Conservation (phyloP, 2,329 filamentous ascomycete genomes). For the Daldinia sp. region DNA sequence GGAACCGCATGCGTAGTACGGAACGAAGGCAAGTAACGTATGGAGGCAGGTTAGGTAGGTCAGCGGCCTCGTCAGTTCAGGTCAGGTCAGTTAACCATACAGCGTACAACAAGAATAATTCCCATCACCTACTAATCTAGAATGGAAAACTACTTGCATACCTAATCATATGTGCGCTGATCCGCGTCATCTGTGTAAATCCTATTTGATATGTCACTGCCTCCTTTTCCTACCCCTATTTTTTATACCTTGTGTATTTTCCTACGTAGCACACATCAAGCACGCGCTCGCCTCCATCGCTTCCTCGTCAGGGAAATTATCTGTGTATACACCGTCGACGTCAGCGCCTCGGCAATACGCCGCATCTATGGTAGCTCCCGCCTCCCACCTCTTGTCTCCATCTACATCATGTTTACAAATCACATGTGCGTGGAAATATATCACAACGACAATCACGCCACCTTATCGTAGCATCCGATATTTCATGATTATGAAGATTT, state of each 20-base stretch:
- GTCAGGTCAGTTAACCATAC: no score
- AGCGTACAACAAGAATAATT: not conserved
- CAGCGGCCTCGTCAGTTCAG: no score
- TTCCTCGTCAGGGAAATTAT: not conserved
- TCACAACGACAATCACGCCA: not conserved
- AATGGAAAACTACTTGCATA: not conserved
- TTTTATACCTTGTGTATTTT: no score
- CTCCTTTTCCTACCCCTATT: not conserved
- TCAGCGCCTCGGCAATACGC: not conserved
- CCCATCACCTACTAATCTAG: not conserved
- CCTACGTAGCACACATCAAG: not conserved
- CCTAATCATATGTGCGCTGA: not conserved
- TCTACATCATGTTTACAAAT: not conserved
- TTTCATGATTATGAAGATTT: not conserved
- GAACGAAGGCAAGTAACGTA: no score
- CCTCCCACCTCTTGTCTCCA: no score
- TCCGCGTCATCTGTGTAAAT: slow-evolving; percentile 19
- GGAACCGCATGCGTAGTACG: no score
- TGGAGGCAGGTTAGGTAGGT: no score
- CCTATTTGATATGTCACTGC: not conserved
- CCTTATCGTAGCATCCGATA: not conserved
- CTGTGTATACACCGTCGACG: not conserved
- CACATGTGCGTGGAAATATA: not conserved
- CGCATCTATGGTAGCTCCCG: not conserved
- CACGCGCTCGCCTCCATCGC: not conserved